Percentiles rank a stretch among this genome's conserved stretches.
These are phyloP conservation scores for Chaetomiaceae sp. DNA, from an alignment of 2,329 filamentous ascomycete species.

Conservation along the genomic window DNA sequence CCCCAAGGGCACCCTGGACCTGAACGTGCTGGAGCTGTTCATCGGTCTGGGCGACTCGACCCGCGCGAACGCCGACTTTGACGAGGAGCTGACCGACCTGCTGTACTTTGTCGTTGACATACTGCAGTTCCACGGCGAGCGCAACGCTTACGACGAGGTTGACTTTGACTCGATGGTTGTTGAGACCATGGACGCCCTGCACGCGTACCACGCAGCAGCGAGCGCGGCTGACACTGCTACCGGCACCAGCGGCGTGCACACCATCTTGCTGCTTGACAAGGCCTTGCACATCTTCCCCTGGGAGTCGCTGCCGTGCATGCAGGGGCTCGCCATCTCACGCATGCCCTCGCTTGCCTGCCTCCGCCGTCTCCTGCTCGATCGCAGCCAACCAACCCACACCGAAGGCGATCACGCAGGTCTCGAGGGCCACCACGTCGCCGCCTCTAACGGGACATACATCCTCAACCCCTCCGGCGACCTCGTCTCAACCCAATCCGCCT, in stretches of 20 bases:
- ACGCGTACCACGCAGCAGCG: constrained; percentile 61
- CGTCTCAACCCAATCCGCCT: constrained; percentile 68
- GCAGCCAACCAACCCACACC: constrained; percentile 15
- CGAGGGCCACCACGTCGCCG: constrained; percentile 50
- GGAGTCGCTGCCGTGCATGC: constrained; percentile 88
- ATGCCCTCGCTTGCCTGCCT: constrained; percentile 82
- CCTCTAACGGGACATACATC: constrained; percentile 63
- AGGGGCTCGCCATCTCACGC: constrained; percentile 71
- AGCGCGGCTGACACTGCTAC: constrained; percentile 34
- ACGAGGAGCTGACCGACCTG: constrained; percentile 85
- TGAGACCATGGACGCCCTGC: constrained; percentile 78
- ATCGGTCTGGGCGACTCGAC: constrained; percentile 73
- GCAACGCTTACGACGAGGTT: constrained; percentile 95
- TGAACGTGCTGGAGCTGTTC: constrained; percentile 75
- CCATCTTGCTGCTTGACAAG: constrained; percentile 87
- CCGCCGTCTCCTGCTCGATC: constrained; percentile 64
- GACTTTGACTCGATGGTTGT: constrained; percentile 90
- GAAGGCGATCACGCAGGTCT: constrained; percentile 23
- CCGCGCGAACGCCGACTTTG: constrained; percentile 63
- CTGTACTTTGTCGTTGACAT: constrained; percentile 96
- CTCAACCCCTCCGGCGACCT: constrained; percentile 87
- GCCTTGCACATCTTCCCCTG: constrained; percentile 86
- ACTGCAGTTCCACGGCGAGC: constrained; percentile 91
- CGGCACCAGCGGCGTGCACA: constrained; percentile 50
- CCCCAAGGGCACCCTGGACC: constrained; percentile 44